These are phyloP conservation scores for Magnolia sinica DNA, from an alignment of 164 flowering plant species.

Conservation along the genomic window DNA sequence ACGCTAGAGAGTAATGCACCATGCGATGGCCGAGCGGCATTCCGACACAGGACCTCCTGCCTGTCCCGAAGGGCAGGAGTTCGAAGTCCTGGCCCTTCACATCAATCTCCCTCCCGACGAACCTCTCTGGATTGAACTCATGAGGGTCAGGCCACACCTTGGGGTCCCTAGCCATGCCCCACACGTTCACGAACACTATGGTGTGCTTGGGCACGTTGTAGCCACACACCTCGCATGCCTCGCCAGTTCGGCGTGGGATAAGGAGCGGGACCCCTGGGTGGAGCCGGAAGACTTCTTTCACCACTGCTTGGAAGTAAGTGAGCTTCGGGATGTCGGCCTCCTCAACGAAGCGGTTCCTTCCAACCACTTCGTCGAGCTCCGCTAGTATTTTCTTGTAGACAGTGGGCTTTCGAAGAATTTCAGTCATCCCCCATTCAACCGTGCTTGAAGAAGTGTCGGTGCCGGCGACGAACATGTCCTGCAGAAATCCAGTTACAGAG, in stretches of 20 bases:
- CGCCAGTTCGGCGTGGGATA: slow-evolving; percentile 31
- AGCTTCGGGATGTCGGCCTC: slow-evolving; percentile 33
- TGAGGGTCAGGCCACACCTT: slow-evolving; percentile 27
- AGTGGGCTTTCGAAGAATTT: slow-evolving; percentile 24
- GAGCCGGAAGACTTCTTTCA: slow-evolving; percentile 35
- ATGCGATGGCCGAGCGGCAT: slow-evolving; percentile 33
- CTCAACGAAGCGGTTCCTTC: slow-evolving; percentile 21
- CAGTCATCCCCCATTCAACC: slow-evolving; percentile 39
- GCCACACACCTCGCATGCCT: slow-evolving; percentile 21
- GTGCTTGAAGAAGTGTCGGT: slow-evolving; percentile 40
- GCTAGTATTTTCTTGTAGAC: slow-evolving; percentile 14
- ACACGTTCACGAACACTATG: slow-evolving; percentile 31
- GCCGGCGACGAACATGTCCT: slow-evolving; percentile 41
- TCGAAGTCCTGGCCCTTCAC: slow-evolving; percentile 39
- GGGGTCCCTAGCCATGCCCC: slow-evolving; percentile 34
- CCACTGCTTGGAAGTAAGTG: slow-evolving; percentile 27
- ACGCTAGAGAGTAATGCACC: slow-evolving; percentile 28
- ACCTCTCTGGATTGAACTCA: slow-evolving; percentile 35
- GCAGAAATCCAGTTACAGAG: not conserved
- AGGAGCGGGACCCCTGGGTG: slow-evolving; percentile 37
- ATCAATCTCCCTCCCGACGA: slow-evolving; percentile 22
- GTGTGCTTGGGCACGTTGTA: slow-evolving; percentile 31
- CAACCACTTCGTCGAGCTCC: slow-evolving; percentile 31
- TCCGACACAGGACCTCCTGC: slow-evolving; percentile 36
- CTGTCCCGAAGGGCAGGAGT: slow-evolving; percentile 37